Evolutionary conservation across 305 asterid genomes (phyloP).

Genomic region (Solanum hybrid): DNA sequence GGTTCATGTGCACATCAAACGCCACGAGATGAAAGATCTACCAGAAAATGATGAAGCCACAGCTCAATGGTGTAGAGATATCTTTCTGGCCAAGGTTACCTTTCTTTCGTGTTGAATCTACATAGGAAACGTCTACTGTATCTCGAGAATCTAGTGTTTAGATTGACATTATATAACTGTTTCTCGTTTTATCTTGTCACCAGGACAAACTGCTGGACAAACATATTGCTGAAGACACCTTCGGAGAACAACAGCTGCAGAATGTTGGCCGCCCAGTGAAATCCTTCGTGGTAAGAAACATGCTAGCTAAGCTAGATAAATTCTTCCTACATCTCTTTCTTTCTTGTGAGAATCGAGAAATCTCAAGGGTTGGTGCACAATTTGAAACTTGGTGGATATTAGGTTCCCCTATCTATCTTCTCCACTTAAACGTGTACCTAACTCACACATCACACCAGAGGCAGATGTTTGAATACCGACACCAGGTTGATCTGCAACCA

Average conservation of each 20-base stretch:
- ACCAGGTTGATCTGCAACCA: not conserved
- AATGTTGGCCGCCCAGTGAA: constrained; percentile 68
- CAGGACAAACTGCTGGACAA: constrained; percentile 61
- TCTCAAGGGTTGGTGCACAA: not conserved
- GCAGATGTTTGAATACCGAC: not conserved
- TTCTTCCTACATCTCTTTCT: not conserved
- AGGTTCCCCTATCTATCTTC: not conserved
- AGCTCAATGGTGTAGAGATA: constrained; percentile 91
- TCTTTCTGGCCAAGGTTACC: constrained; percentile 68
- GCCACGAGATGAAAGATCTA: constrained; percentile 75
- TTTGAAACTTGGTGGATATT: not conserved
- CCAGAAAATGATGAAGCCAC: constrained; percentile 75
- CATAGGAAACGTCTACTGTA: not conserved
- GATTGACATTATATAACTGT: not conserved
- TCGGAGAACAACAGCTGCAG: constrained; percentile 48
- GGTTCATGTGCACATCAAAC: constrained; percentile 87
- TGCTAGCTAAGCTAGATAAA: not conserved
- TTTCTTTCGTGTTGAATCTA: not conserved
- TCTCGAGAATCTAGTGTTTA: not conserved
- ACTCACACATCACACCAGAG: not conserved
- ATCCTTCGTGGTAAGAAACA: constrained; percentile 62
- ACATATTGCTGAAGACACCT: constrained; percentile 55
- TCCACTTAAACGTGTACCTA: not conserved
- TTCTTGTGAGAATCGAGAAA: not conserved
- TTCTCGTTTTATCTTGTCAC: not conserved